Evolutionary conservation across 2,329 filamentous ascomycete genomes (phyloP), one percentile per base, ranked within the genome.

Genomic region (Dactylonectria macrodidyma): DNA sequence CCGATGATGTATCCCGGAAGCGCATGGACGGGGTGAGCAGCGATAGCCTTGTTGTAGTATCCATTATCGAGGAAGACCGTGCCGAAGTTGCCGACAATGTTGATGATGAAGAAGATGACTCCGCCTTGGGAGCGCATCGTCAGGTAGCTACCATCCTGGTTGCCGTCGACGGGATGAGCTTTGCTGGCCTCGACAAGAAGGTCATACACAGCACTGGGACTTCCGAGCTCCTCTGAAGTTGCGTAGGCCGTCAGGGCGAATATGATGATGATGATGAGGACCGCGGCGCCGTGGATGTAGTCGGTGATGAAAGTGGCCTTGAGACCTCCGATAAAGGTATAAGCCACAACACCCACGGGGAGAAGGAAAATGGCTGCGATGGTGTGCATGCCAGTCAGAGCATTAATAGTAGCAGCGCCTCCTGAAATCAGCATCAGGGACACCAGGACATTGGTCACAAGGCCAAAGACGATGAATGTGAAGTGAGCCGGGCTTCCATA

Each of bases 11-110:
- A 97, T n/a, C 94, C 95, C 0, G 94, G 94, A 5, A 97, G 88
- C 1, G 94, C 95, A 71, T 95, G 91, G 1, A 95, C 92, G 3
- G 94, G 94, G 34, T 90, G 92, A 0, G 95, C 94, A 16, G 95
- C 93, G 75, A 97, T 97, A n/a, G 94, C 94, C 81, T 97, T 97
- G 86, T 97, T 95, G 83, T 94, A 97, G 84, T 96, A 97, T n/a
- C 92, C 91, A 73, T 95, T 95, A 78, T 96, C 94, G 52, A 94
- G 86, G 84, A 96, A 96, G 5, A 96, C 93, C 2, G 93, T 95
- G 66, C 87, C 91, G 69, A 95, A 96, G 81, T 95, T 95, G 55
- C 93, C 93, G 54, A 95, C 91, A 30, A 83, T 91, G 81, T 97
- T 97, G 82, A 96, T 96, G 58, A 96, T 90, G 81, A 97, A 97